Base-by-base conservation (phyloP, 176 grass and related monocot species). In the Triticum urartu region DNA sequence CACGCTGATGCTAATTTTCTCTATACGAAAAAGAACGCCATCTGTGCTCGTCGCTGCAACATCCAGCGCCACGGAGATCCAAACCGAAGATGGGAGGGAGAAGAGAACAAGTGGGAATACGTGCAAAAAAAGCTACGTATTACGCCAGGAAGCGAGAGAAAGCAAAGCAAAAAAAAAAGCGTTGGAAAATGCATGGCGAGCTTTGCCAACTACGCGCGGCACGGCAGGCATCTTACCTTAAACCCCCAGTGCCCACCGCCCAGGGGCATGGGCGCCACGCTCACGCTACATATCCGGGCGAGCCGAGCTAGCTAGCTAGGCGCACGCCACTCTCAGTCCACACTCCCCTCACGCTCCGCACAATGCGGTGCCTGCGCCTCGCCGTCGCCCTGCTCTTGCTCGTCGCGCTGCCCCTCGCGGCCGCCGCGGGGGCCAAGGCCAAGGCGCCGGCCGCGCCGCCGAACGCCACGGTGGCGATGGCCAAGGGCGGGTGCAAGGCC, bases 391-490 rank as follows among this genome's bases (percentile, higher is more conserved):
- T 20, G 56, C 18, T 62, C 43, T 36, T 68, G 40, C 2, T 6
- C 33, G 6, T 20, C 4, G 30, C 8, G 3, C 50, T 88, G 22
- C 62, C 70, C 40, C 50, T 88, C 39, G 36, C 38, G 6, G 69
- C 52, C 4, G 17, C 71, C 26, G 71, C 50, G 0, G 32, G 6
- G 5, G 39, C 20, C 58, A 18, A 36, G 5, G 26, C 26, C 58
- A 18, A 36, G 64, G 11, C 66, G 0, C 14, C n/a, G 35, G 8
- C 60, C 1, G 20, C 86, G 3, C 77, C 86, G 0, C 84, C 90
- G 22, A 95, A 92, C 84, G 83, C 91, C 28, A 91, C 92, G n/a
- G 84, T 85, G 5, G 88, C 90, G 30, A 98, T 98, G 96, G 45
- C 85, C 11, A 87, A 82, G 82, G 91, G 91, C 64, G 93, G 96